phyloP scores from a whole-genome alignment of 2,329 filamentous ascomycete genomes.

The Macrophomina phaseolina region DNA sequence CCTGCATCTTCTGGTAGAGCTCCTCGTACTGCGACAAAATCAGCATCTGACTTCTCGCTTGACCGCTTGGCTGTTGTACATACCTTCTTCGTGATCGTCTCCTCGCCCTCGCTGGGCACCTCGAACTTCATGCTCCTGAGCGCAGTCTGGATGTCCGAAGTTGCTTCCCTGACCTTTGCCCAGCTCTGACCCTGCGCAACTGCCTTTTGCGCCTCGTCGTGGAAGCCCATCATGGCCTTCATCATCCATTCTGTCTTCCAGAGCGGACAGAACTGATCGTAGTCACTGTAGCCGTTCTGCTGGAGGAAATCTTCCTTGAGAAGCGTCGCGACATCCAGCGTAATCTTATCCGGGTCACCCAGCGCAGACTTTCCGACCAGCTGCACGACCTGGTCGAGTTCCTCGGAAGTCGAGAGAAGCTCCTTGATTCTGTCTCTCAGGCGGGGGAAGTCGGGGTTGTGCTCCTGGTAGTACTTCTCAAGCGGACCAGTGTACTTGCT shows the following conservation, averaged over 20 bases:
- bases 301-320: conserved; percentile 99
- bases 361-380: conserved; percentile 96
- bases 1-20: conserved; percentile 87
- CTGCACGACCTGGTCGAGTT: conserved; percentile 98
- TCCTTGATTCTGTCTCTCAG: conserved; percentile 93
- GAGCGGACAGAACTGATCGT: conserved; percentile 98
- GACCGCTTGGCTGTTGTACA: conserved; percentile 34
- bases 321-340: conserved; percentile 85
- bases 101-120: conserved; percentile 82
- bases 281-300: conserved; percentile 98
- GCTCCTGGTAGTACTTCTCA: conserved; percentile 92
- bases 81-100: conserved; percentile 83
- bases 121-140: conserved; percentile 97
- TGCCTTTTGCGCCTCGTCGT: conserved; percentile 96
- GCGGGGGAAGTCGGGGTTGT: conserved; percentile 91
- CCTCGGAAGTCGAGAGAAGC: conserved; percentile 91
- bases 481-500: conserved; percentile 91
- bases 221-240: conserved; percentile 98
- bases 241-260: conserved; percentile 99
- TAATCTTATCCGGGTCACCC: conserved; percentile 98
- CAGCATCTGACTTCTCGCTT: conserved; percentile 38
- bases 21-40: conserved; percentile 77
- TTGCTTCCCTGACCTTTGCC: conserved; percentile 91
- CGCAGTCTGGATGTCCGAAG: conserved; percentile 81
- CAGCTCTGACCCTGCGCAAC: conserved; percentile 89